A percentile compares a stretch with the other conserved stretches of the same genome.
phyloP scores from a whole-genome alignment of 2,329 filamentous ascomycete species.

The Trichoderma oligosporum region DNA sequence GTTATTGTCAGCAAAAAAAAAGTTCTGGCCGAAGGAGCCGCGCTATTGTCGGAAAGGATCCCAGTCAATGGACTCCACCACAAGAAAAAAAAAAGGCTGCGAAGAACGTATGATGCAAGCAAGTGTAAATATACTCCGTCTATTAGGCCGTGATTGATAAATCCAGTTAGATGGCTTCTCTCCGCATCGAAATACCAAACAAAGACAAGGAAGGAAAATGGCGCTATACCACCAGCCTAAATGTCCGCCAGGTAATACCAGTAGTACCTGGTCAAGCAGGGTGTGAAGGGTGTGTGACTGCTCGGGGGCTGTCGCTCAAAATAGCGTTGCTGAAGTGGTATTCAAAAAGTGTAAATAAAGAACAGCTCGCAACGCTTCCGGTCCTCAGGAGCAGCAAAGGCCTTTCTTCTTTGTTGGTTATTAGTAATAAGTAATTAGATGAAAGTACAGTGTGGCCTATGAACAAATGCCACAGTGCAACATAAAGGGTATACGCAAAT shows the following conservation, averaged over 20 bases:
- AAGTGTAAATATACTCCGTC: background rate
- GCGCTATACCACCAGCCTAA: slow-evolving; percentile 6
- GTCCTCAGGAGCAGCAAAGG: background rate
- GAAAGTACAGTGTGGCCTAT: background rate
- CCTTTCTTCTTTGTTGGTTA: background rate
- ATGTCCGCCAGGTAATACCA: background rate
- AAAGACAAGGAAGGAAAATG: background rate
- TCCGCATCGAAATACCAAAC: background rate
- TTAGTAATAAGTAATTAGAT: too few species aligned
- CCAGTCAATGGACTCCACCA: slow-evolving; percentile 1
- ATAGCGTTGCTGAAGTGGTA: background rate
- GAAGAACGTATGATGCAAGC: background rate
- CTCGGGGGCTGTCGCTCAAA: slow-evolving; percentile 3
- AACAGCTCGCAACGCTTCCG: background rate
- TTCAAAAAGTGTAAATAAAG: slow-evolving; percentile 7
- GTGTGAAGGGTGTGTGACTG: slow-evolving; percentile 3
- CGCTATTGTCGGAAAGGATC: background rate
- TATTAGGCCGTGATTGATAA: too few species aligned
- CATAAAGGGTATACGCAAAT: too few species aligned
- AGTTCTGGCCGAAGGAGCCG: slow-evolving; percentile 12
- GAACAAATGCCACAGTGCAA: background rate
- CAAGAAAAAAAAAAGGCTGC: background rate
- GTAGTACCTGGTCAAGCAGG: background rate
- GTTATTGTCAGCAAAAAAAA: slow-evolving; percentile 8
- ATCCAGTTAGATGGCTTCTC: too few species aligned